Evolutionary conservation across 108 stramenopile genomes (phyloP).

Genomic region (Pinguiococcus pyrenoidosus): DNA sequence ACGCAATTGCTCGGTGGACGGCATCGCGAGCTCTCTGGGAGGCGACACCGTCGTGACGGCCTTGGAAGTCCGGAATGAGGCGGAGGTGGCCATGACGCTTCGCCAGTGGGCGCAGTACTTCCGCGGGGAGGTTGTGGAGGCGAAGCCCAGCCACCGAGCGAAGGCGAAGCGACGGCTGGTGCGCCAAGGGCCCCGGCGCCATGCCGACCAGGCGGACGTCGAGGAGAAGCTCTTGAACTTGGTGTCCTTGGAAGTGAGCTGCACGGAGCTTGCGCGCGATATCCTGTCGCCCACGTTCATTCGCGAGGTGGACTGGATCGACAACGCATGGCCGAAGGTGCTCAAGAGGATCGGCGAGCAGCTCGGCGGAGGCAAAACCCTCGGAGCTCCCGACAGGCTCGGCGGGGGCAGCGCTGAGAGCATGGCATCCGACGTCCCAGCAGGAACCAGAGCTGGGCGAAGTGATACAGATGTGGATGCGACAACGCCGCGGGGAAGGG

Average conservation of each 20-base stretch:
- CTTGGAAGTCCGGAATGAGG: slow-evolving; percentile 31
- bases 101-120: slow-evolving; percentile 28
- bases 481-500: too few species aligned
- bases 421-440: background rate
- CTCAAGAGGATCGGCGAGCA: too few species aligned
- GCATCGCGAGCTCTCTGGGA: slow-evolving; percentile 9
- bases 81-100: slow-evolving; percentile 30
- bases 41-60: slow-evolving; percentile 7
- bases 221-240: slow-evolving; percentile 23
- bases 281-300: slow-evolving; percentile 31
- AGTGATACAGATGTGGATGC: background rate
- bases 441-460: background rate
- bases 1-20: slow-evolving; percentile 4
- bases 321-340: slow-evolving; percentile 53
- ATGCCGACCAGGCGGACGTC: background rate
- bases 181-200: background rate
- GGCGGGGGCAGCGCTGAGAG: background rate
- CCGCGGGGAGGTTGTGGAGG: slow-evolving; percentile 5
- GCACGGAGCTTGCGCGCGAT: background rate
- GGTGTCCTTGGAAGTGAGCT: slow-evolving; percentile 39
- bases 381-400: slow-evolving; percentile 12
- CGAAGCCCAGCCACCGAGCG: background rate
- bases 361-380: background rate
- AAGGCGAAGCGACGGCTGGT: background rate
- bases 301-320: slow-evolving; percentile 63